Evolutionary conservation across 495 filamentous ascomycete species (phyloP).

Genomic region (Eremomyces bilateralis): DNA sequence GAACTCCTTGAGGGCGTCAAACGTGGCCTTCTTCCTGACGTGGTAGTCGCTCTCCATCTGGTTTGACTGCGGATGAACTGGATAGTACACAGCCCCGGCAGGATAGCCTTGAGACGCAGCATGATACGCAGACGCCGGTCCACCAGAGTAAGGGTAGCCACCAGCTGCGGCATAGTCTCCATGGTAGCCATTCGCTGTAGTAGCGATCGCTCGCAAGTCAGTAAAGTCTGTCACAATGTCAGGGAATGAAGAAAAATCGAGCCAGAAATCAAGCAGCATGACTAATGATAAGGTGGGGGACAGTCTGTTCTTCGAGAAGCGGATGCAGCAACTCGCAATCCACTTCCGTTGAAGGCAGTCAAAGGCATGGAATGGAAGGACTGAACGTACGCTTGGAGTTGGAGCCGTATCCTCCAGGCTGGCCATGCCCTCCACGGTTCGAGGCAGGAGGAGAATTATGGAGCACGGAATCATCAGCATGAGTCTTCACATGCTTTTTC

Average conservation of each 20-base stretch:
- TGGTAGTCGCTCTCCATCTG: slow-evolving; percentile 35
- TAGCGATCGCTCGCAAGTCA: slow-evolving; percentile 27
- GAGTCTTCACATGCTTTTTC: slow-evolving; percentile 99
- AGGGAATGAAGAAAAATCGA: no score
- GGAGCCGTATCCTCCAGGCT: slow-evolving; percentile 33
- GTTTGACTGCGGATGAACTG: no score
- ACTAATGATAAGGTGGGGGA: no score
- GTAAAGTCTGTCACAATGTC: slow-evolving; percentile 20
- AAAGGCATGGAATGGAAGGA: no score
- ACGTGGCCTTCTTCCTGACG: slow-evolving; percentile 54
- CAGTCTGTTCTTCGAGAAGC: no score
- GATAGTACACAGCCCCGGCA: slow-evolving; percentile 57
- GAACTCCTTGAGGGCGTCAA: slow-evolving; percentile 81
- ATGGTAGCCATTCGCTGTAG: slow-evolving; percentile 21
- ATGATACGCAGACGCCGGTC: slow-evolving; percentile 28
- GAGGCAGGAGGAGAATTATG: slow-evolving; percentile 55
- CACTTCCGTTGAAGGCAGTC: no score
- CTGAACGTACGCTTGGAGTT: no score
- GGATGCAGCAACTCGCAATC: no score
- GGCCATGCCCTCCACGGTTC: slow-evolving; percentile 21
- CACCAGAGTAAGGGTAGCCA: slow-evolving; percentile 11
- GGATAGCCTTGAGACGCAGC: slow-evolving; percentile 23
- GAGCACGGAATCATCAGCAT: slow-evolving; percentile 89
- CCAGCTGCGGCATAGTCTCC: slow-evolving; percentile 9
- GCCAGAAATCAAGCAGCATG: no score